These are phyloP conservation scores for Arthrobotrys musiformis DNA, from an alignment of 2,329 filamentous ascomycete species.

Conservation along the genomic window DNA sequence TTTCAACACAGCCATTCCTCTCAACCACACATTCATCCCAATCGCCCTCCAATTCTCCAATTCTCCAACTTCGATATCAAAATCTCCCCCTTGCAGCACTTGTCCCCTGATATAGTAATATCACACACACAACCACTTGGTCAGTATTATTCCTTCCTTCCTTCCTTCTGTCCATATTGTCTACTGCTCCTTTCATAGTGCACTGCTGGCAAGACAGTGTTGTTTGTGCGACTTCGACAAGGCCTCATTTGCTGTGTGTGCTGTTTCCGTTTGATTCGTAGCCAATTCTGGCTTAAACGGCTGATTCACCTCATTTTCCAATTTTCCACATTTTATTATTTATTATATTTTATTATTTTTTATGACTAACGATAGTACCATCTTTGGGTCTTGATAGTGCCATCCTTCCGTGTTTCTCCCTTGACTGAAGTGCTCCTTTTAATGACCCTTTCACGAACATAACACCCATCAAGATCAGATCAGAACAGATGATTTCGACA, in stretches of 20 bases:
- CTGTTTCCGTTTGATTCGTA: not conserved
- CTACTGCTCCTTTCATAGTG: not conserved
- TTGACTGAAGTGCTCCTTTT: conserved; percentile 9
- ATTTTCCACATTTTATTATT: too few species aligned
- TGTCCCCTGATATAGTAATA: conserved; percentile 43
- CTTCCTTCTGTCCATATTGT: not conserved
- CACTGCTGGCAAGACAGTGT: conserved; percentile 32
- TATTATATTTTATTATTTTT: too few species aligned
- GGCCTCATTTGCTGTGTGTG: conserved; percentile 3
- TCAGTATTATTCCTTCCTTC: conserved; percentile 18
- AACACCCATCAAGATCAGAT: conserved; percentile 18
- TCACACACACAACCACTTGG: conserved; percentile 22
- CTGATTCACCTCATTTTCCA: too few species aligned
- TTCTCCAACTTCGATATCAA: conserved; percentile 30
- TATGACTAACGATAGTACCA: conserved; percentile 46
- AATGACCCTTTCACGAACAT: conserved; percentile 48
- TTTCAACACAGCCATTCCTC: conserved; percentile 28
- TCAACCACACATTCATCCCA: conserved; percentile 31
- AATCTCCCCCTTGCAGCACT: conserved; percentile 42
- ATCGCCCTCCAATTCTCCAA: conserved; percentile 35
- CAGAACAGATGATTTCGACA: conserved; percentile 47
- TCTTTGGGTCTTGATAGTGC: conserved; percentile 17
- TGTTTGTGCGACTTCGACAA: conserved; percentile 31
- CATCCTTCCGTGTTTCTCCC: conserved; percentile 14
- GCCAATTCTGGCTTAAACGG: conserved; percentile 15